These are phyloP conservation scores for Usnea hakonensis DNA, from an alignment of 495 filamentous ascomycete species.

Conservation along the genomic window DNA sequence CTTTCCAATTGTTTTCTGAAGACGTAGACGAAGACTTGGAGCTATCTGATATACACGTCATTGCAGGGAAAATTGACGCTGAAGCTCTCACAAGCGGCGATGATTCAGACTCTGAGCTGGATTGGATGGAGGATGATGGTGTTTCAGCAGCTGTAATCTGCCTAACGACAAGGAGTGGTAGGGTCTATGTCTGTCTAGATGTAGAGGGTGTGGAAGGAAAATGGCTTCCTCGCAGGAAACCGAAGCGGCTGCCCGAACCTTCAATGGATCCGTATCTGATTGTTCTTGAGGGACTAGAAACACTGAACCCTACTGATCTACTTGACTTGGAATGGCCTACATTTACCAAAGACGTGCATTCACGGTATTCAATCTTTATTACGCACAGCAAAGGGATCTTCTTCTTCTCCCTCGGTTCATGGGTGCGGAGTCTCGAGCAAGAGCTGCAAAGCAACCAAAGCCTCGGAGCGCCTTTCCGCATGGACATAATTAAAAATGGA, in stretches of 20 bases:
- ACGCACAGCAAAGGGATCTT: slow-evolving; percentile 64
- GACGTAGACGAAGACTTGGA: slow-evolving; percentile 51
- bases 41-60: slow-evolving; percentile 53
- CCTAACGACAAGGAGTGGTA: slow-evolving; percentile 62
- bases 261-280: slow-evolving; percentile 39
- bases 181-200: slow-evolving; percentile 72
- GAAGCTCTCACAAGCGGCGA: slow-evolving; percentile 48
- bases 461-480: slow-evolving; percentile 62
- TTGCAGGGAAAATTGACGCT: slow-evolving; percentile 44
- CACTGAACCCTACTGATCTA: slow-evolving; percentile 43
- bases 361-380: slow-evolving; percentile 70
- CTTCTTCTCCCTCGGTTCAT: slow-evolving; percentile 62
- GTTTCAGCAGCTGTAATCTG: slow-evolving; percentile 68
- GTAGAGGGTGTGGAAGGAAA: slow-evolving; percentile 72
- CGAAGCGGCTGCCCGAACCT: slow-evolving; percentile 19
- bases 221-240: slow-evolving; percentile 61
- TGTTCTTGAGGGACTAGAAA: slow-evolving; percentile 53
- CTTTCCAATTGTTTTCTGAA: slow-evolving; percentile 62
- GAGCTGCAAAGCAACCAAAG: slow-evolving; percentile 61
- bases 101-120: slow-evolving; percentile 38
- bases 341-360: slow-evolving; percentile 64
- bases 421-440: slow-evolving; percentile 66
- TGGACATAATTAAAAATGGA: slow-evolving; percentile 60
- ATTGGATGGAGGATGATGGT: slow-evolving; percentile 52
- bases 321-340: slow-evolving; percentile 55